phyloP scores from a whole-genome alignment of 257 asterid genomes.

The Capsicum baccatum region DNA sequence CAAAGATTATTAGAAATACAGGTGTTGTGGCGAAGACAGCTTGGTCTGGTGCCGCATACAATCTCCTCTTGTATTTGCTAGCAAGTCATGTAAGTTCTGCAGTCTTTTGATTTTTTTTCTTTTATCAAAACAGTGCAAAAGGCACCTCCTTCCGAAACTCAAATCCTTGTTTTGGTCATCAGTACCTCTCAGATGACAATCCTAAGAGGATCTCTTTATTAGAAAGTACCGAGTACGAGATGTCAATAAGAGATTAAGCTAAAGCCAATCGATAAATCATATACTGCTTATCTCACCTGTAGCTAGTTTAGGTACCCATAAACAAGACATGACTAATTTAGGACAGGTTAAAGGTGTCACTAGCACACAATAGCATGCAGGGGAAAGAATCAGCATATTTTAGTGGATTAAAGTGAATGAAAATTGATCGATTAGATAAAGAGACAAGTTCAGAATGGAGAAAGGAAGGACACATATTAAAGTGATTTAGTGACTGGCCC shows the following conservation, averaged over 20 bases:
- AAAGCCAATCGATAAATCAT: not conserved
- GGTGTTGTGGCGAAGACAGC: conserved; percentile 89
- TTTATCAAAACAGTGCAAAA: conserved; percentile 11
- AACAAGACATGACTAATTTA: conserved; percentile 14
- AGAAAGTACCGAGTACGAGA: not conserved
- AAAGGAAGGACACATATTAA: not conserved
- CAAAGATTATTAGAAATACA: conserved; percentile 68
- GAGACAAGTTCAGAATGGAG: conserved; percentile 15
- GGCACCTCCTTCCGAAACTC: not conserved
- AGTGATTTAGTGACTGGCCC: conserved; percentile 10
- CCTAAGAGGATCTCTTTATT: not conserved
- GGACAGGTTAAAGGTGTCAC: conserved; percentile 7
- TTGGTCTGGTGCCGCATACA: conserved; percentile 93
- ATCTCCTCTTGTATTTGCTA: conserved; percentile 74
- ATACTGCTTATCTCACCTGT: not conserved
- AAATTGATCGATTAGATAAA: not conserved
- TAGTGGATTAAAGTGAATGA: conserved; percentile 14
- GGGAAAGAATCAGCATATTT: conserved; percentile 21
- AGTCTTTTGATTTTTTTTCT: not conserved
- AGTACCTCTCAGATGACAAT: conserved; percentile 7
- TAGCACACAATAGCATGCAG: not conserved
- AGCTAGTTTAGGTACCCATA: conserved; percentile 19
- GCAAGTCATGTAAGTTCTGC: conserved; percentile 77
- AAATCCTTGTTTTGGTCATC: conserved; percentile 18
- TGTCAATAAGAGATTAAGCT: conserved; percentile 1